These are phyloP conservation scores for Mrakiaceae sp. DNA, from an alignment of 1,284 basidiomycete genomes.

Conservation along the genomic window DNA sequence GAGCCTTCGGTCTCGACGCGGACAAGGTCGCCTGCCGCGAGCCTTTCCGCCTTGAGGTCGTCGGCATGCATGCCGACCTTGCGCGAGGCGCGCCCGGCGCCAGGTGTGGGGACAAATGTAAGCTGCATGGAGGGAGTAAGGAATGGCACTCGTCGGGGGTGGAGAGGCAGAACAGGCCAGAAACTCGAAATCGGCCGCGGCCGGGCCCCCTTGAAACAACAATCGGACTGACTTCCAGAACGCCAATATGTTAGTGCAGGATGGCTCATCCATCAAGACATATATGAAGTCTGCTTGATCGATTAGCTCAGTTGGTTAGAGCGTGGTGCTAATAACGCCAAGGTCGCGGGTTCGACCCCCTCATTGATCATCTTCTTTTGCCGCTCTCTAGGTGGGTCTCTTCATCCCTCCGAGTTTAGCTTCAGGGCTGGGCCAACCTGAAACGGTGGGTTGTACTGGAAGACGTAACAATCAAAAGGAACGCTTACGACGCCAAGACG, in stretches of 20 bases:
- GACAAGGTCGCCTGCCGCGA: constrained; percentile 33
- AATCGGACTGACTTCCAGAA: background rate
- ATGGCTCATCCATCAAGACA: no score
- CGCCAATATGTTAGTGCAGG: background rate
- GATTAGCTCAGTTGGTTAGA: background rate
- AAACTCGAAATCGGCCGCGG: no score
- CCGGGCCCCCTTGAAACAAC: no score
- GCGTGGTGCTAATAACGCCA: background rate
- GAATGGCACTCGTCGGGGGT: no score
- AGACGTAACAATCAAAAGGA: background rate
- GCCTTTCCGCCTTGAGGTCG: constrained; percentile 25
- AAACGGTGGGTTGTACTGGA: background rate
- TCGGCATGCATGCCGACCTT: constrained; percentile 19
- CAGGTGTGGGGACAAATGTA: no score
- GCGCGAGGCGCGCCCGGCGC: background rate
- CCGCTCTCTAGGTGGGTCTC: background rate
- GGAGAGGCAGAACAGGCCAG: no score
- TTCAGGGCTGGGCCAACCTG: background rate
- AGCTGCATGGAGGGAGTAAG: no score
- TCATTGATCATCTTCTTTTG: background rate
- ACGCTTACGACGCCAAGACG: background rate
- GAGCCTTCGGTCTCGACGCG: constrained; percentile 12
- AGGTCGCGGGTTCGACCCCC: background rate
- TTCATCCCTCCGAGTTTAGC: background rate
- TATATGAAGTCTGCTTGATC: background rate